Conservation (phyloP, 768 basidiomycete species). For the Gautieria morchelliformis region DNA sequence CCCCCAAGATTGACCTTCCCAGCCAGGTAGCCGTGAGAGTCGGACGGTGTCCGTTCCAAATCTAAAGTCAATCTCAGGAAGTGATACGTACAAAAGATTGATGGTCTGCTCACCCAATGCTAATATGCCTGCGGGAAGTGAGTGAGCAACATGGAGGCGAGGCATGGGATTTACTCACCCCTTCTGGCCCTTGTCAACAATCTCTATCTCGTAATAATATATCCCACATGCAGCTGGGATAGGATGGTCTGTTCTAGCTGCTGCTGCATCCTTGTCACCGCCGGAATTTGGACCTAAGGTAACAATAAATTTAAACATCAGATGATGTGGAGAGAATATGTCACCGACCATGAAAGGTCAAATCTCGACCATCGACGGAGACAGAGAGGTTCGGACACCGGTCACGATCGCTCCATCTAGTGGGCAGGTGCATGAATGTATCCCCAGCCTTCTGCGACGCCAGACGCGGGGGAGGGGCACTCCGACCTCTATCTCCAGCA, state of each 20-base stretch:
- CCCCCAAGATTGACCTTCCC: slow-evolving; percentile 82
- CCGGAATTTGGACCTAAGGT: slow-evolving; percentile 39
- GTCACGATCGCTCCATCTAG: slow-evolving; percentile 69
- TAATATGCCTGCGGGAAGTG: slow-evolving; percentile 50
- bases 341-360: slow-evolving; percentile 53
- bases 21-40: slow-evolving; percentile 72
- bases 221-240: slow-evolving; percentile 84
- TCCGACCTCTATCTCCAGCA: slow-evolving; percentile 8
- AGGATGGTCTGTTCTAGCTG: slow-evolving; percentile 66
- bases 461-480: slow-evolving; percentile 23
- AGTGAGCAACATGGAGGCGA: neutral
- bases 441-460: slow-evolving; percentile 7
- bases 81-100: slow-evolving; percentile 6
- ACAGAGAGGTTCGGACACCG: slow-evolving; percentile 51
- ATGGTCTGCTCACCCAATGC: slow-evolving; percentile 52
- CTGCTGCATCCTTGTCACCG: slow-evolving; percentile 75
- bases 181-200: slow-evolving; percentile 70
- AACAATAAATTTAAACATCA: neutral
- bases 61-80: slow-evolving; percentile 27
- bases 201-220: slow-evolving; percentile 89
- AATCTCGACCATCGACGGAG: slow-evolving; percentile 61
- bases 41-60: slow-evolving; percentile 59
- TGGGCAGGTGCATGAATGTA: slow-evolving; percentile 48
- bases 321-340: no score
- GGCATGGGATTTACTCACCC: slow-evolving; percentile 43